A percentile compares a stretch with the other conserved stretches of the same genome.
Conservation (phyloP, 2,329 filamentous ascomycete genomes). For the Claviceps paspali region DNA sequence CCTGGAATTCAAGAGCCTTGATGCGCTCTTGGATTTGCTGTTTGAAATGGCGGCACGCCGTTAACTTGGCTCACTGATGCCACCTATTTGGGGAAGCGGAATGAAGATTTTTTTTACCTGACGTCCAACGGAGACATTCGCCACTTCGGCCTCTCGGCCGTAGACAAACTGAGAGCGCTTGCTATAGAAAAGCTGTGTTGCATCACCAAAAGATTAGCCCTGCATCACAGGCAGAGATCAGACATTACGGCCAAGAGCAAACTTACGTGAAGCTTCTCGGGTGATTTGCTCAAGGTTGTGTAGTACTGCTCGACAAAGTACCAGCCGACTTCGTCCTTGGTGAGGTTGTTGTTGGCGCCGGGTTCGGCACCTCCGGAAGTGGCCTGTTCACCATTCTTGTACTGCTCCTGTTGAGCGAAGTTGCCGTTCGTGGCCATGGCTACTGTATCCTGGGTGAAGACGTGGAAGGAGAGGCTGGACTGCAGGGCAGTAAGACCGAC, state of each 20-base stretch:
- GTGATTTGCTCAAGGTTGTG: conserved; percentile 85
- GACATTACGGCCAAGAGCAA: too few relatives aligned
- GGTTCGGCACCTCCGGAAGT: conserved; percentile 19
- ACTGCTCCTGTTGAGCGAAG: conserved; percentile 29
- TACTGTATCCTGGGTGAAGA: conserved; percentile 9
- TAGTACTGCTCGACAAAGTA: conserved; percentile 99
- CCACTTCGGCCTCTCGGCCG: conserved; percentile 77
- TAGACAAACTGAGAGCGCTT: conserved; percentile 92
- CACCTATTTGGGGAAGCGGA: background rate
- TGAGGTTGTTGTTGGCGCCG: conserved; percentile 31
- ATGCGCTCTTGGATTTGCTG: conserved; percentile 91
- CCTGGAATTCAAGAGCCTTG: conserved; percentile 81
- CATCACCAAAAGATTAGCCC: background rate
- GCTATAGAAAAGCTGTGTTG: conserved; percentile 69
- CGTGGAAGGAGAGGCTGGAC: conserved; percentile 3
- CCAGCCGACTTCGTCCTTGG: conserved; percentile 95
- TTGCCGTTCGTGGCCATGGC: conserved; percentile 44
- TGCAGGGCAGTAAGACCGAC: conserved; percentile 1
- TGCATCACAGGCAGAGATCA: too few relatives aligned
- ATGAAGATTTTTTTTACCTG: conserved; percentile 36
- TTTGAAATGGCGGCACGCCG: background rate
- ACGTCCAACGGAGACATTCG: conserved; percentile 74
- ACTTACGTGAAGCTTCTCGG: conserved; percentile 76
- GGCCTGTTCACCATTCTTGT: conserved; percentile 24
- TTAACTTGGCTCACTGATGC: conserved; percentile 7